Percentiles rank a stretch among this genome's conserved stretches.
These are phyloP conservation scores for Pneumocystis carinii DNA, from an alignment of 1,139 yeast species.

Conservation along the genomic window DNA sequence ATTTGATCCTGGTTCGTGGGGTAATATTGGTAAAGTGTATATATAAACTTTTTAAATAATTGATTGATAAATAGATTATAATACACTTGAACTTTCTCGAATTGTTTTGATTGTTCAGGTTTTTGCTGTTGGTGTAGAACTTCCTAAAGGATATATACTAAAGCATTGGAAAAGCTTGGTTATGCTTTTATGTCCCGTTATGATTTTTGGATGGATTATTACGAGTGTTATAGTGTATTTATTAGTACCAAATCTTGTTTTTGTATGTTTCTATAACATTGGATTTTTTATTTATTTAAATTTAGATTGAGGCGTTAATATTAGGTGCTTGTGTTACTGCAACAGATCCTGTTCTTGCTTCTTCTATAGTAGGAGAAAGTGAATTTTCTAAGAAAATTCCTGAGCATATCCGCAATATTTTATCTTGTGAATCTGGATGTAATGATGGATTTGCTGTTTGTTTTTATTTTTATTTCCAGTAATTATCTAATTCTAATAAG, in stretches of 20 bases:
- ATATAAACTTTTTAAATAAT: constrained; percentile 35
- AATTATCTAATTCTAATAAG: constrained; percentile 10
- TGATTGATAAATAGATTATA: constrained; percentile 83
- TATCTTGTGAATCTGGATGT: constrained; percentile 91
- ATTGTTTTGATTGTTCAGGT: constrained; percentile 83
- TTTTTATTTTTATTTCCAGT: constrained; percentile 59
- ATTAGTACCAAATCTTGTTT: constrained; percentile 66
- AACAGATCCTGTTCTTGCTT: constrained; percentile 93
- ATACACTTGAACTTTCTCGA: constrained; percentile 78
- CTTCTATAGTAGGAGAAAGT: constrained; percentile 96
- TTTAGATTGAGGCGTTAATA: constrained; percentile 48
- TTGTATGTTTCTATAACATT: constrained; percentile 27
- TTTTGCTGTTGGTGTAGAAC: constrained; percentile 92
- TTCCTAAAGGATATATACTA: constrained; percentile 84
- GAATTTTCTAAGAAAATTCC: constrained; percentile 95
- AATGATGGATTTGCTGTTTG: constrained; percentile 99
- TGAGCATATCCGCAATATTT: constrained; percentile 78
- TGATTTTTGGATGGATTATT: constrained; percentile 87
- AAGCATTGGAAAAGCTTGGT: constrained; percentile 79
- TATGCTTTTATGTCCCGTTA: constrained; percentile 69
- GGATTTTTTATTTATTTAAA: background rate
- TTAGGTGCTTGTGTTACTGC: constrained; percentile 93
- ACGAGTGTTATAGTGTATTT: constrained; percentile 78
- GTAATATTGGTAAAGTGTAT: constrained; percentile 19
- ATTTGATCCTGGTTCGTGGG: background rate